phyloP scores from a whole-genome alignment of 176 grass and related monocot genomes.

The Oryza australiensis region DNA sequence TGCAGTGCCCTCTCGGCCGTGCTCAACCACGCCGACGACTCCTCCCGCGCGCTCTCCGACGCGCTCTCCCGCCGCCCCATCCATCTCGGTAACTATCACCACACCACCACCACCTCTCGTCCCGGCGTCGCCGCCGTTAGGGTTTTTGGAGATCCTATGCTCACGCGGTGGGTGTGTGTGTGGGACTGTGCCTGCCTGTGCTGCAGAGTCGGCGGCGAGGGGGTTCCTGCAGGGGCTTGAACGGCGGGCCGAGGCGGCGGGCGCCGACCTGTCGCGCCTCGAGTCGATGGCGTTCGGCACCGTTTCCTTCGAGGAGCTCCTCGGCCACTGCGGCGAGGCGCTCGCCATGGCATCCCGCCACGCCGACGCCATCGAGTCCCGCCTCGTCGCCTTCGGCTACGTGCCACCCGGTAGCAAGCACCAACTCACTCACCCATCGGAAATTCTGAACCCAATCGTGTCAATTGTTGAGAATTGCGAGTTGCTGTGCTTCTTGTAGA shows the following conservation, averaged over 20 bases:
- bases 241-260: slow-evolving; percentile 39
- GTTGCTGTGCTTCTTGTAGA: slow-evolving; percentile 31
- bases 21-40: slow-evolving; percentile 53
- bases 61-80: slow-evolving; percentile 62
- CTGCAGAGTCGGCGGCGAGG: slow-evolving; percentile 59
- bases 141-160: background rate
- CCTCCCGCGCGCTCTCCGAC: slow-evolving; percentile 69
- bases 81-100: slow-evolving; percentile 65
- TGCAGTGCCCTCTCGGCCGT: slow-evolving; percentile 59
- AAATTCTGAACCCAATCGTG: background rate
- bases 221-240: slow-evolving; percentile 70
- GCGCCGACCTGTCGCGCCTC: slow-evolving; percentile 60
- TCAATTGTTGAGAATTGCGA: background rate
- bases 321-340: slow-evolving; percentile 77
- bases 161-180: background rate
- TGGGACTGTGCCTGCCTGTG: background rate
- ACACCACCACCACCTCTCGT: background rate
- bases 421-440: background rate
- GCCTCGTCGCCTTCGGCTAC: slow-evolving; percentile 63
- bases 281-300: slow-evolving; percentile 76
- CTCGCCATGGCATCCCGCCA: slow-evolving; percentile 56
- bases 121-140: background rate
- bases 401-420: slow-evolving; percentile 42
- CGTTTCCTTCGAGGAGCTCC: slow-evolving; percentile 87
- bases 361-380: slow-evolving; percentile 51